Conservation (phyloP, 148 eudicot genomes). For the Rhododendron kiyosumense region DNA sequence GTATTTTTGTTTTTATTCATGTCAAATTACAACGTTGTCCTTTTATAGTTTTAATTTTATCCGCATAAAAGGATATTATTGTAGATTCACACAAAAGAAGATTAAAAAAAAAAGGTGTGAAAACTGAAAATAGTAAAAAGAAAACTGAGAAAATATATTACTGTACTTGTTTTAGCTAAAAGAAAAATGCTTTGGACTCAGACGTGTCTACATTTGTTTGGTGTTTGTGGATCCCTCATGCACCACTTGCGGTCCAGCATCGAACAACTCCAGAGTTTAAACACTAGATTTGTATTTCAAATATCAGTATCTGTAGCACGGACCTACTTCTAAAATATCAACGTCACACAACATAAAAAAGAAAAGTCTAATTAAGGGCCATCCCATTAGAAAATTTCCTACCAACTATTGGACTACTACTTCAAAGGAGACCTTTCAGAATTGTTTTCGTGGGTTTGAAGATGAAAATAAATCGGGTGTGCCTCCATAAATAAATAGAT, state of each 20-base stretch:
- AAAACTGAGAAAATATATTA: background rate
- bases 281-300: background rate
- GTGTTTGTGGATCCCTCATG: background rate
- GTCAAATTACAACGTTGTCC: background rate
- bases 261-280: background rate
- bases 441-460: background rate
- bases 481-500: background rate
- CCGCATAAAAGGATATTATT: too few relatives aligned
- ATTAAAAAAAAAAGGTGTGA: too few relatives aligned
- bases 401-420: background rate
- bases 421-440: background rate
- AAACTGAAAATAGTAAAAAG: background rate
- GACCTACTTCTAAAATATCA: background rate
- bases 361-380: background rate
- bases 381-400: background rate
- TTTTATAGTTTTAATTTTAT: too few relatives aligned
- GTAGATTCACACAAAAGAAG: background rate
- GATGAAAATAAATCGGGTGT: background rate
- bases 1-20: too few relatives aligned
- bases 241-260: background rate
- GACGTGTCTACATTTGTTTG: background rate
- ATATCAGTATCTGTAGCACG: background rate
- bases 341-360: background rate
- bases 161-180: too few relatives aligned
- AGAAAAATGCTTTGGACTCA: background rate